Conservation (phyloP, 176 grass and related monocot species). For the Oryza glumipatula region DNA sequence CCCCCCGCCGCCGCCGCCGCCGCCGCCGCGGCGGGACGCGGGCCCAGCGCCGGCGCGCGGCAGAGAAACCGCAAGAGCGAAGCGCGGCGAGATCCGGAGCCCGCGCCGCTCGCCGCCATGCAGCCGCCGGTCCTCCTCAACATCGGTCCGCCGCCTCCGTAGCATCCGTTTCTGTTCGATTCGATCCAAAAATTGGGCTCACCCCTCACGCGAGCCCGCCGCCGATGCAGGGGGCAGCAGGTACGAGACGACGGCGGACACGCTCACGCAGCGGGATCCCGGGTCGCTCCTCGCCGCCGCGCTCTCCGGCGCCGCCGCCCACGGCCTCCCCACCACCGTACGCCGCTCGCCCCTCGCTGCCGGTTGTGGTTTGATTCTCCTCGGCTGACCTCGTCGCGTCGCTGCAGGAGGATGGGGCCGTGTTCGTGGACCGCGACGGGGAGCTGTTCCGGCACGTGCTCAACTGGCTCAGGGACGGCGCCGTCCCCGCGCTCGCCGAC, state of each 20-base stretch:
- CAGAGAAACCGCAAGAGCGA: neutral
- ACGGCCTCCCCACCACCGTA: conserved; percentile 48
- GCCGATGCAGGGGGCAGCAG: conserved; percentile 49
- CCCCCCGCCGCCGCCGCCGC: neutral
- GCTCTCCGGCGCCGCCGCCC: conserved; percentile 43
- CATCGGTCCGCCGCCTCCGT: conserved; percentile 22
- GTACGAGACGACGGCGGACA: conserved; percentile 53
- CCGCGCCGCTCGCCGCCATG: neutral
- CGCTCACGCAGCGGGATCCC: conserved; percentile 57
- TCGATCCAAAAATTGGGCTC: neutral
- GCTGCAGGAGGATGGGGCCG: conserved; percentile 41
- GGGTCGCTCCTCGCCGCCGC: conserved; percentile 50
- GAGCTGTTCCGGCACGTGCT: conserved; percentile 64
- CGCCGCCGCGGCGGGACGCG: neutral
- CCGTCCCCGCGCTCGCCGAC: conserved; percentile 43
- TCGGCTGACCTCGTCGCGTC: neutral
- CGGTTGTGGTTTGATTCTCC: neutral
- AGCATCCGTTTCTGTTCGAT: neutral
- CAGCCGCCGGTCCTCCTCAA: conserved; percentile 31
- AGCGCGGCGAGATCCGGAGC: neutral
- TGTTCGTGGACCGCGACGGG: conserved; percentile 74
- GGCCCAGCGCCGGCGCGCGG: neutral
- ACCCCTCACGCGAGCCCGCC: too few relatives aligned
- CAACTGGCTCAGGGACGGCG: conserved; percentile 69
- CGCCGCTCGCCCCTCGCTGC: neutral